Evolutionary conservation across 805 yeast genomes (phyloP), one percentile per base, ranked within the genome.

Genomic region (Candida orba): DNA sequence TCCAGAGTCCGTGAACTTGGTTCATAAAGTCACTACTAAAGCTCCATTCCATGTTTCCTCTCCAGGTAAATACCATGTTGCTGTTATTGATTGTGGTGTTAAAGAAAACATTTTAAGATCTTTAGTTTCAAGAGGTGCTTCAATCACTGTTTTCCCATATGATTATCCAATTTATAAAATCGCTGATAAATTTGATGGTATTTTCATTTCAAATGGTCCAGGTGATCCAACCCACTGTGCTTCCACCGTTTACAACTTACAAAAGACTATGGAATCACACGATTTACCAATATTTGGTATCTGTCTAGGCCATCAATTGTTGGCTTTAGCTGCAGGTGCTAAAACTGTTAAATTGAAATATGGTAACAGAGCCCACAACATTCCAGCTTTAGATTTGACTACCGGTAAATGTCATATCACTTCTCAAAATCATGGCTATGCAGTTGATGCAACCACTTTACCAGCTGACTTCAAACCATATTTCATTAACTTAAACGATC

Each of bases 331-430:
- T 13, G 76, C 89, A 14, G 99, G 98, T 45, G 98, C 95, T 29
- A 80, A 81, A 59, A 93, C 99, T 39, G 64, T 83, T 59, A 93
- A 95, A 69, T 74, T 93, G 76, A 90, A 88, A 67, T 93, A 90
- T 64, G 99, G 99, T 69, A 93, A 93, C 76, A 84, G 99, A 69
- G 99, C 97, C 24, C 99, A 95, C 70, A 93, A 93, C 65, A 95
- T 95, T 51, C 99, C 99, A 45, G 95, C 96, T 13, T 75, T 90
- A 62, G 96, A 91, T 64, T 66, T 90, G 56, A 71, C 80, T 42
- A 84, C 95, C 29, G 97, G 98, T 46, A 82, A 84, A 62, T 91
- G 98, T 65, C 96, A 93, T 67, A 95, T 93, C 65, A 93, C 99
- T 12, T 91, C 98, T 24, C 99, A 93, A 72, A 93, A 93, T 69